Evolutionary conservation across 2,329 filamentous ascomycete genomes (phyloP).

Genomic region (Claviceps digitariae): DNA sequence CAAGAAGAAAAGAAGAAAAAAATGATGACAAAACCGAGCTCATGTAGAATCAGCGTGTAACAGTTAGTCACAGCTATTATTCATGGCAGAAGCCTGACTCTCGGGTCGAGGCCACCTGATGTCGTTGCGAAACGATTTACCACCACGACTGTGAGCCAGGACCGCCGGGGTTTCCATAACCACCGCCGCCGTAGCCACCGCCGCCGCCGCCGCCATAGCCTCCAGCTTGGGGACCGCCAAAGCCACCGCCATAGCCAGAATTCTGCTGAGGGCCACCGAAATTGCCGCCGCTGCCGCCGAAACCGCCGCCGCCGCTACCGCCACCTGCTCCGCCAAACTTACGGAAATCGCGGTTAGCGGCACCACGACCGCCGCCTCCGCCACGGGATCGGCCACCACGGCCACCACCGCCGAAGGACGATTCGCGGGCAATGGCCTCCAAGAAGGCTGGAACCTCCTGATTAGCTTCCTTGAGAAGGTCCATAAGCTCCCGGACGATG

Average conservation of each 20-base stretch:
- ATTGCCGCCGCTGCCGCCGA: slow-evolving; percentile 25
- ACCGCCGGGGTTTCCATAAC: slow-evolving; percentile 57
- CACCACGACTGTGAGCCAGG: slow-evolving; percentile 53
- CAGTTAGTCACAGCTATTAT: slow-evolving; percentile 3
- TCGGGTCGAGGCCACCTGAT: not conserved
- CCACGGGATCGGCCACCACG: slow-evolving; percentile 39
- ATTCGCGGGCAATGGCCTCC: slow-evolving; percentile 93
- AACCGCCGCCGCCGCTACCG: slow-evolving; percentile 25
- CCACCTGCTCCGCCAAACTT: slow-evolving; percentile 52
- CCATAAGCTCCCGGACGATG: slow-evolving; percentile 89
- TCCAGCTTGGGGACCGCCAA: slow-evolving; percentile 21
- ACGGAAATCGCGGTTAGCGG: slow-evolving; percentile 78
- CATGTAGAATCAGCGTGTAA: slow-evolving; percentile 6
- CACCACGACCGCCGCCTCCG: slow-evolving; percentile 45
- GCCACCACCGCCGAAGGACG: slow-evolving; percentile 51
- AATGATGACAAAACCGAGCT: slow-evolving; percentile 4
- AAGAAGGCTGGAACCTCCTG: slow-evolving; percentile 91
- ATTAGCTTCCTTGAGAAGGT: slow-evolving; percentile 97
- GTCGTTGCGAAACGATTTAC: slow-evolving; percentile 24
- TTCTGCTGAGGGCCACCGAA: slow-evolving; percentile 16
- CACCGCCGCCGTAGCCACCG: slow-evolving; percentile 29
- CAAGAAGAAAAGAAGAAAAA: not conserved
- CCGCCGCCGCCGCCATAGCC: slow-evolving; percentile 26
- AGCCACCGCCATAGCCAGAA: slow-evolving; percentile 26
- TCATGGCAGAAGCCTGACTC: not conserved